Evolutionary conservation across 169 alveolate species (phyloP).

Genomic region (Plasmodium malariae): DNA sequence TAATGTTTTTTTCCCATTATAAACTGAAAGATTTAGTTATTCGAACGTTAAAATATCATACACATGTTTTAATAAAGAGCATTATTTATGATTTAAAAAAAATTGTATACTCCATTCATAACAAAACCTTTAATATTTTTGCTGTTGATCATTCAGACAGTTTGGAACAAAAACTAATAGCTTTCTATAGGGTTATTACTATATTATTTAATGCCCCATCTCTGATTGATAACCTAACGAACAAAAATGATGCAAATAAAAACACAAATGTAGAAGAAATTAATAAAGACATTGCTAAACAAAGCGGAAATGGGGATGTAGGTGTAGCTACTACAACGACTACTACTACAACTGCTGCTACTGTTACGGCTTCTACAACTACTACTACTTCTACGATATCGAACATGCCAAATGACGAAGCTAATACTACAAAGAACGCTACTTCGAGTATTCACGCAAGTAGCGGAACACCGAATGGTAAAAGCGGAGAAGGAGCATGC

Average conservation of each 20-base stretch:
- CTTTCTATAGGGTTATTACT: slow-evolving; percentile 63
- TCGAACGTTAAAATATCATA: slow-evolving; percentile 58
- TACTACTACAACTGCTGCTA: no score
- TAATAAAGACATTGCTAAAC: slow-evolving; percentile 3
- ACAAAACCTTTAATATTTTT: slow-evolving; percentile 29
- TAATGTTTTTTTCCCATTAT: slow-evolving; percentile 69
- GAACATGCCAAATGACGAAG: neutral
- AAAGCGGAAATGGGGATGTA: neutral
- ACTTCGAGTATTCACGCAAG: neutral
- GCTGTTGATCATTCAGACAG: slow-evolving; percentile 73
- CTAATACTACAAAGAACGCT: neutral
- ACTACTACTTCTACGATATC: no score
- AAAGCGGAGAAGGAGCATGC: no score
- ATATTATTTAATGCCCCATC: slow-evolving; percentile 70
- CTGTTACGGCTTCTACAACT: no score
- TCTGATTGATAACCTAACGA: slow-evolving; percentile 29
- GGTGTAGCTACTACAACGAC: neutral
- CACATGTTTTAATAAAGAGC: slow-evolving; percentile 47
- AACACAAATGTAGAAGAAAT: slow-evolving; percentile 1
- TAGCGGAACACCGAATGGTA: no score
- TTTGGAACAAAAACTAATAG: slow-evolving; percentile 69
- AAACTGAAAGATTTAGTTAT: slow-evolving; percentile 36
- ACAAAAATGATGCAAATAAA: neutral
- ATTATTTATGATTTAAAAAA: slow-evolving; percentile 63
- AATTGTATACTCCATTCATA: slow-evolving; percentile 39